Percentiles rank a stretch among this genome's conserved stretches.
Conservation (phyloP, 2,329 filamentous ascomycete species). For the Exophiala viscosa region DNA sequence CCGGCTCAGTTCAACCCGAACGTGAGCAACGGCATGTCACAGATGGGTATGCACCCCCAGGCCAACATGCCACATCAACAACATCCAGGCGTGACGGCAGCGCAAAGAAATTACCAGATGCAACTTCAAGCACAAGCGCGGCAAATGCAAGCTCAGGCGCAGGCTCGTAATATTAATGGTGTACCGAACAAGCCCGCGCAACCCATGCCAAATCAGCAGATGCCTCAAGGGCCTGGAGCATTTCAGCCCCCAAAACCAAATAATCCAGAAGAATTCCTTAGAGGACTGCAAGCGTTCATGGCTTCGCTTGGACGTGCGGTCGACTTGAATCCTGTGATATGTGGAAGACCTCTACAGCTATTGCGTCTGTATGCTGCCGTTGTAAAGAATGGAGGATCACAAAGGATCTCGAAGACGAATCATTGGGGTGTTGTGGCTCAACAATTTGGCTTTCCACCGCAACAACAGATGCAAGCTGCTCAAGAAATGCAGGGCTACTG, state of each 20-base stretch:
- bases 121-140: constrained; percentile 74
- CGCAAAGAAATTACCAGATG: constrained; percentile 77
- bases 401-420: constrained; percentile 65
- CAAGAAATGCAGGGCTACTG: constrained; percentile 69
- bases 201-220: constrained; percentile 15
- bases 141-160: constrained; percentile 41
- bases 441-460: constrained; percentile 56
- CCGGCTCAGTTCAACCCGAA: constrained; percentile 41
- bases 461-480: constrained; percentile 63
- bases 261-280: constrained; percentile 66
- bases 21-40: constrained; percentile 40
- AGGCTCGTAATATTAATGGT: constrained; percentile 18
- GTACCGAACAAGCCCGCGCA: constrained; percentile 14
- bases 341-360: constrained; percentile 69
- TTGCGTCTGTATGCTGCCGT: constrained; percentile 75
- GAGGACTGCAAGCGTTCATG: constrained; percentile 75
- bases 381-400: constrained; percentile 72
- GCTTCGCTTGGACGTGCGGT: constrained; percentile 67
- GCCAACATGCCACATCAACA: constrained; percentile 54
- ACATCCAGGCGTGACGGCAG: constrained; percentile 62
- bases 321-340: constrained; percentile 69
- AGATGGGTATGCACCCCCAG: constrained; percentile 41
- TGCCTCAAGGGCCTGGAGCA: constrained; percentile 14
- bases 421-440: constrained; percentile 71
- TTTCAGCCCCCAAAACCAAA: constrained; percentile 30